Conservation (phyloP, 169 alveolate species). For the Plasmodium relictum region DNA sequence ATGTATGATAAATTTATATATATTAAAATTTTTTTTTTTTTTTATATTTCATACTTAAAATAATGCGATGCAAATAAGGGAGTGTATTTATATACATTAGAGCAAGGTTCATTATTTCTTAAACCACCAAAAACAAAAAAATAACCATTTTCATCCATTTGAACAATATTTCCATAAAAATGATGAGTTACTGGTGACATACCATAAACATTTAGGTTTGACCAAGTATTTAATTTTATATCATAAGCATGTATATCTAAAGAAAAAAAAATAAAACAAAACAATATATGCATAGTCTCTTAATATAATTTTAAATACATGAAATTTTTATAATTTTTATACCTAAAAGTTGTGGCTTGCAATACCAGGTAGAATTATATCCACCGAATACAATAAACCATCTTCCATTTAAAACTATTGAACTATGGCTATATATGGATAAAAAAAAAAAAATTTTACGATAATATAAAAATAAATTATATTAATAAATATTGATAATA, state of each 20-base stretch:
- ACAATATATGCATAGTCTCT: neutral
- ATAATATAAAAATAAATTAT: neutral
- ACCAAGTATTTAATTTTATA: constrained; percentile 60
- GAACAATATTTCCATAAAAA: constrained; percentile 55
- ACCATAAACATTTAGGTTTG: constrained; percentile 54
- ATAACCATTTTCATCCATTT: constrained; percentile 69
- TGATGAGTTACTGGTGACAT: constrained; percentile 47
- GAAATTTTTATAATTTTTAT: neutral
- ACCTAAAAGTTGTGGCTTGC: constrained; percentile 39
- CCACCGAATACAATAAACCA: constrained; percentile 75
- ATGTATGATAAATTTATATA: neutral
- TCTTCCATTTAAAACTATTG: constrained; percentile 51
- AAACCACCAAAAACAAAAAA: constrained; percentile 73
- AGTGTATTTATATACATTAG: constrained; percentile 53
- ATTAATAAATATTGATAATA: neutral
- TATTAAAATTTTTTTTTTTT: neutral
- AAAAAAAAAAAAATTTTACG: neutral
- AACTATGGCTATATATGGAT: constrained; percentile 43
- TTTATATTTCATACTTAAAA: constrained; percentile 39
- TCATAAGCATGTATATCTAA: constrained; percentile 67
- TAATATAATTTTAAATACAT: neutral
- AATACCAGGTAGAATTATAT: constrained; percentile 48
- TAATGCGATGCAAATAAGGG: constrained; percentile 29
- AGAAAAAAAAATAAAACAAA: neutral
- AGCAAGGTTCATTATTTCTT: constrained; percentile 37